phyloP scores from a whole-genome alignment of 2,329 filamentous ascomycete species.

The Zymoseptoria tritici region DNA sequence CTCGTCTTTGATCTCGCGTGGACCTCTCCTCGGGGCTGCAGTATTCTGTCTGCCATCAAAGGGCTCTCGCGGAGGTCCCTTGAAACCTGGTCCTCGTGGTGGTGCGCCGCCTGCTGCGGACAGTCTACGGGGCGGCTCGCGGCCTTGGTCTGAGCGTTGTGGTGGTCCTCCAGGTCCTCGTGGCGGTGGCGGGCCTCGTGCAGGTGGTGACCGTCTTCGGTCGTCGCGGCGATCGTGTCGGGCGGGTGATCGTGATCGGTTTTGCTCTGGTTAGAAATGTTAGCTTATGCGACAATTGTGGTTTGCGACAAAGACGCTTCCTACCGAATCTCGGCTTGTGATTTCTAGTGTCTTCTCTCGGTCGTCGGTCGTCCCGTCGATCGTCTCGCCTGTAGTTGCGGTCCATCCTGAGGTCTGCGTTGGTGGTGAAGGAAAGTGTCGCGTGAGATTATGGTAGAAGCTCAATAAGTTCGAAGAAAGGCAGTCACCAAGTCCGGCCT shows the following conservation, averaged over 20 bases:
- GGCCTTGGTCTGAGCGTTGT: slow-evolving; percentile 14
- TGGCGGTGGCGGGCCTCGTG: slow-evolving; percentile 8
- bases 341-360: slow-evolving; percentile 20
- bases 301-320: background rate
- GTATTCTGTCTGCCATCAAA: slow-evolving; percentile 3
- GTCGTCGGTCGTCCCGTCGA: slow-evolving; percentile 17
- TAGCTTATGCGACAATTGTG: slow-evolving; percentile 3
- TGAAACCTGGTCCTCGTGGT: slow-evolving; percentile 8
- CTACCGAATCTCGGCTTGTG: slow-evolving; percentile 23
- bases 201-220: slow-evolving; percentile 23
- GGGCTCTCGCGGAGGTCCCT: slow-evolving; percentile 4
- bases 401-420: slow-evolving; percentile 15
- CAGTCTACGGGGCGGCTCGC: slow-evolving; percentile 14
- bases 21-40: background rate
- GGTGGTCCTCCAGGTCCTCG: slow-evolving; percentile 13
- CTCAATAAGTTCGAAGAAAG: background rate
- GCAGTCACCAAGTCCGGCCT: background rate
- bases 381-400: slow-evolving; percentile 20
- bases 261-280: slow-evolving; percentile 18
- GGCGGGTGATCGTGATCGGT: slow-evolving; percentile 26
- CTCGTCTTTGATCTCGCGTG: slow-evolving; percentile 7
- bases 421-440: background rate
- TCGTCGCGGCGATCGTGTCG: slow-evolving; percentile 25
- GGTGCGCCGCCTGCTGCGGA: slow-evolving; percentile 5
- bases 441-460: background rate